Base-by-base conservation (phyloP, 805 yeast genomes). In the Saccharomyces eubayanus region DNA sequence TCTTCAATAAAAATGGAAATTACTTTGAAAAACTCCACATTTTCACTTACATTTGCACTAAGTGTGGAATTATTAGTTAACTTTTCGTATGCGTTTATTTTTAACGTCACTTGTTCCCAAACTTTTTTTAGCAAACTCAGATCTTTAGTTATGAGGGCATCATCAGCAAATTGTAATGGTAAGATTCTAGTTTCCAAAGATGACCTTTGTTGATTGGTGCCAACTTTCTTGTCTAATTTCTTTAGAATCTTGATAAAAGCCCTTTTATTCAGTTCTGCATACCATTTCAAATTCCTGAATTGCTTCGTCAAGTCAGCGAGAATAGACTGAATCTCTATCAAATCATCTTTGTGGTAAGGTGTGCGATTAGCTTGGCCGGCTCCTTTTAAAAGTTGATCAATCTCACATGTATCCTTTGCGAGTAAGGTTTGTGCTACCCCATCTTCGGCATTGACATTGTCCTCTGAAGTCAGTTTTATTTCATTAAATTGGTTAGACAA, bases 231-330 rank as follows among this genome's bases (percentile, higher is more conserved):
- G 69, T 92, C 97, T 61, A 91, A 76, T 64, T 91, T 91, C 72
- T 91, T 91, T 64, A 92, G 74, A 58, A 92, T 92, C 72, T 91
- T 91, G 52, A 83, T 79, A 61, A 90, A 87, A 0, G 96, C 98
- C 56, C 95, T 82, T 65, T 86, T 88, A 74, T 91, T 91, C 62
- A 91, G 80, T 65, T 92, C 97, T 27, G 95, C 95, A 68, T 81
- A 91, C 96, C 97, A 92, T 68, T 88, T 90, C 65, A 91, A 75
- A 69, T 90, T 90, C 54, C 97, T 77, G 57, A 87, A 81, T 55
- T 82, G 82, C 16, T 85, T 77, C 48, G 96, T 77, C 52, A 89
- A 74, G 67, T 90, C 97, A 24, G 89, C 74, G 41, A 91, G 72
- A 20, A 89, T 84, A 24, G 80, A 82, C 30, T 82, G 70, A 36